phyloP scores from a whole-genome alignment of 192 early-diverging fungal species.

The Ambispora gerdemannii region DNA sequence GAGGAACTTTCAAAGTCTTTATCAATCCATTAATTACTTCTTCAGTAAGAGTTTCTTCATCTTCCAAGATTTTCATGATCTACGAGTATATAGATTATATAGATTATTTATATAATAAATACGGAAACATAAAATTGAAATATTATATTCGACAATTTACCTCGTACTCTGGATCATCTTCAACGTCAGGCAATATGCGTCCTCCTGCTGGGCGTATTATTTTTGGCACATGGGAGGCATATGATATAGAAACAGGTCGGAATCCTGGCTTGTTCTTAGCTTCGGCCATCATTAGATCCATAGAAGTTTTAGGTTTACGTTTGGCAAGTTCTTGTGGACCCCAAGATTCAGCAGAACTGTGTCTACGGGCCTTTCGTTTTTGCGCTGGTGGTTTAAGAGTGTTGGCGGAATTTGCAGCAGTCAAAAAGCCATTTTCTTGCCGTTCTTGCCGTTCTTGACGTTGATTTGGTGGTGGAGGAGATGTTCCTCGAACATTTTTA shows the following conservation, averaged over 20 bases:
- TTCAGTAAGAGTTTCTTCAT: slow-evolving; percentile 59
- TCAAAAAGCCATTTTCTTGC: slow-evolving; percentile 31
- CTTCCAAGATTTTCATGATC: slow-evolving; percentile 61
- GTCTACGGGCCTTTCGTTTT: slow-evolving; percentile 23
- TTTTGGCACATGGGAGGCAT: slow-evolving; percentile 21
- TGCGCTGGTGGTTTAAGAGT: slow-evolving; percentile 25
- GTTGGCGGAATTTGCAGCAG: neutral
- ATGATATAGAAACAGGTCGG: slow-evolving; percentile 22
- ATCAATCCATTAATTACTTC: slow-evolving; percentile 91
- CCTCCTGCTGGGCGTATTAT: slow-evolving; percentile 15
- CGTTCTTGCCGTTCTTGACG: slow-evolving; percentile 9
- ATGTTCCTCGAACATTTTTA: slow-evolving; percentile 44
- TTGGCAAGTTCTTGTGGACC: slow-evolving; percentile 21
- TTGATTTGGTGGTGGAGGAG: slow-evolving; percentile 14
- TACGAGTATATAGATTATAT: slow-evolving; percentile 23
- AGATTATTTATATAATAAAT: neutral
- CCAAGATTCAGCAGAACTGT: slow-evolving; percentile 30
- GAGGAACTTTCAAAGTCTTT: slow-evolving; percentile 83
- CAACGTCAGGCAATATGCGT: slow-evolving; percentile 23
- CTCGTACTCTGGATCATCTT: slow-evolving; percentile 41
- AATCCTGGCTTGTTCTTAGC: slow-evolving; percentile 18
- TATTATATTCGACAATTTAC: neutral
- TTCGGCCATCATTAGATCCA: slow-evolving; percentile 28
- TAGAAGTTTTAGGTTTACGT: slow-evolving; percentile 28
- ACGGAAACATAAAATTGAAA: neutral